phyloP scores from a whole-genome alignment of 768 basidiomycete species.

The Gloeopeniophorella convolvens region DNA sequence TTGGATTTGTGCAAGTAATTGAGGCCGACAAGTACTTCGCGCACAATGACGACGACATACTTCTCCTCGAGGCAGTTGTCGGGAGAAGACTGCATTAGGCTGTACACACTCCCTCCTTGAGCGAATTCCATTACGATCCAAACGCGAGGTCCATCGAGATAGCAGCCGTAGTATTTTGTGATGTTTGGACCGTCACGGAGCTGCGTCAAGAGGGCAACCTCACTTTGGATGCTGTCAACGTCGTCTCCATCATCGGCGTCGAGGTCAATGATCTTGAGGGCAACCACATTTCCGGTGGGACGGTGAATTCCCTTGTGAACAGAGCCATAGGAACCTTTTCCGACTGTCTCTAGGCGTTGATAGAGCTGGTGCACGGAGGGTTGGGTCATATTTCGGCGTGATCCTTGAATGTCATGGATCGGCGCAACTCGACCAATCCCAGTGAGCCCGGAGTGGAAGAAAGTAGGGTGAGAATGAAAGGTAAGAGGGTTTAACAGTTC shows the following conservation, averaged over 20 bases:
- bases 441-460: not conserved
- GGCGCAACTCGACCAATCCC: not conserved
- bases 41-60: conserved; percentile 78
- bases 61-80: conserved; percentile 79
- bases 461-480: too few species aligned
- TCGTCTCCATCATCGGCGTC: conserved; percentile 90
- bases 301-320: conserved; percentile 89
- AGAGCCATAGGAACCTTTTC: conserved; percentile 93
- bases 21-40: conserved; percentile 84
- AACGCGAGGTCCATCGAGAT: conserved; percentile 89
- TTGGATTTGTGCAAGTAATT: conserved; percentile 88
- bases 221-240: conserved; percentile 92
- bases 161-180: conserved; percentile 95
- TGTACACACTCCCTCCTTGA: conserved; percentile 88
- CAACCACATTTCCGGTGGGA: conserved; percentile 81
- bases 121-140: conserved; percentile 99
- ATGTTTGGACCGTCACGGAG: conserved; percentile 86
- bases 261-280: conserved; percentile 97
- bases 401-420: not conserved
- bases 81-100: conserved; percentile 83
- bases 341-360: conserved; percentile 83
- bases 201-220: conserved; percentile 87
- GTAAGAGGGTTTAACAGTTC: too few species aligned
- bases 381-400: conserved; percentile 33
- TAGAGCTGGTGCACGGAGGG: conserved; percentile 73